phyloP scores from a whole-genome alignment of 2,329 filamentous ascomycete genomes.

The Cordyceps tenuipes region DNA sequence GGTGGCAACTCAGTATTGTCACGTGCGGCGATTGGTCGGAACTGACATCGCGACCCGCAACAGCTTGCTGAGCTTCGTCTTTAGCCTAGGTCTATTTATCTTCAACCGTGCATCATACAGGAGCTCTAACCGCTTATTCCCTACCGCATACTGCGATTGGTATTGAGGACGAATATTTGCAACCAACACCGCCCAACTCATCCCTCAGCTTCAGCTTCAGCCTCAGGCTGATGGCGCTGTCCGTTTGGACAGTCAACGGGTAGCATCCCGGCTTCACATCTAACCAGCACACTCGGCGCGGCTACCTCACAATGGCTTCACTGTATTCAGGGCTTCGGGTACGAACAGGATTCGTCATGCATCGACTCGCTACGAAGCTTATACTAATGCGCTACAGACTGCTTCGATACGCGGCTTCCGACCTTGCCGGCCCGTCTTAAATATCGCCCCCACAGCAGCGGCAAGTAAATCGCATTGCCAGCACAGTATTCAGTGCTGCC shows the following conservation, averaged over 20 bases:
- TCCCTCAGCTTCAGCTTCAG: background rate
- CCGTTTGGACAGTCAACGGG: background rate
- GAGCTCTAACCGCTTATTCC: background rate
- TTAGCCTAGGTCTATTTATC: background rate
- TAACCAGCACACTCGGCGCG: background rate
- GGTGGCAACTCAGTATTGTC: background rate
- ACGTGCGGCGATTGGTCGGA: background rate
- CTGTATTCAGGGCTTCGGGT: conserved; percentile 4
- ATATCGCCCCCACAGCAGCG: background rate
- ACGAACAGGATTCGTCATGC: background rate
- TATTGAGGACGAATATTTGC: background rate
- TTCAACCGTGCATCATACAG: background rate
- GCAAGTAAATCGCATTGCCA: background rate
- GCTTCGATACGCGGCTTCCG: background rate
- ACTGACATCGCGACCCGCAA: background rate
- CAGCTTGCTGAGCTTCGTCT: background rate
- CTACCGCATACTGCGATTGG: background rate
- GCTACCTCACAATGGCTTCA: background rate
- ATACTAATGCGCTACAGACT: background rate
- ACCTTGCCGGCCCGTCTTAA: background rate
- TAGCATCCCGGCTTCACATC: background rate
- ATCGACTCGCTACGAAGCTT: background rate
- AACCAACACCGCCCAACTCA: background rate
- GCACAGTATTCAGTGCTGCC: background rate
- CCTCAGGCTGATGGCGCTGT: background rate